Base-by-base conservation (phyloP, 2,329 filamentous ascomycete genomes). In the Nothophoma quercina region DNA sequence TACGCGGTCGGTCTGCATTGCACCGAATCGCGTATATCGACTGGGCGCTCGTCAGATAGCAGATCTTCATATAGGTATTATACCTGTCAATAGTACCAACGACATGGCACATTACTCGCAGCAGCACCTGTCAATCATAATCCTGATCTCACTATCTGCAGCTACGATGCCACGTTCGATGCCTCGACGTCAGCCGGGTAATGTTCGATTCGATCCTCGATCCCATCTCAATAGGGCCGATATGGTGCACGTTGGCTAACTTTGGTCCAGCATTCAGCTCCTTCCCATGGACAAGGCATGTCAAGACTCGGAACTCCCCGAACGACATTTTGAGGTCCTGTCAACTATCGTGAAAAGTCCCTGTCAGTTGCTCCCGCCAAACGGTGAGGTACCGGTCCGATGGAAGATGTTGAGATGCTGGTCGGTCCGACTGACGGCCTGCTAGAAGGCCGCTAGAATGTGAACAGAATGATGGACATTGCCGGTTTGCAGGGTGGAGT, bases 381-480 rank as follows among this genome's bases (percentile, higher is more conserved):
- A 30, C 28, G 33, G 18, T 29, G 8, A 35, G 19, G 34, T 45
- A 21, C 34, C 30, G 40, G 34, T 41, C 51, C 29, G 45, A 40
- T 41, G 29, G 40, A 40, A 35, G 40, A 32, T 48, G 51, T 49
- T 55, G 51, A 41, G 45, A 13, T 30, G 7, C n/a, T 21, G 10
- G 7, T 55, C 51, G 51, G 51, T 41, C 51, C 51, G 51, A 55
- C 21, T 49, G 10, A 12, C 16, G 23, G 34, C 22, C 25, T 44
- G 34, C 51, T 49, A 49, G 51, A 55, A 55, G 34, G 19, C 34
- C 51, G 44, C 51, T 54, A 54, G 44, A 54, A 54, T 34, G 7
- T 23, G 41, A 41, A 41, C 9, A 46, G 42, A 34, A 35, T 29
- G 13, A 35, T 19, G 29, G 40, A 23, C 30, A 40, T 26, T 33